Evolutionary conservation across 2,329 filamentous ascomycete genomes (phyloP).

Genomic region (Fonsecaea multimorphosa): DNA sequence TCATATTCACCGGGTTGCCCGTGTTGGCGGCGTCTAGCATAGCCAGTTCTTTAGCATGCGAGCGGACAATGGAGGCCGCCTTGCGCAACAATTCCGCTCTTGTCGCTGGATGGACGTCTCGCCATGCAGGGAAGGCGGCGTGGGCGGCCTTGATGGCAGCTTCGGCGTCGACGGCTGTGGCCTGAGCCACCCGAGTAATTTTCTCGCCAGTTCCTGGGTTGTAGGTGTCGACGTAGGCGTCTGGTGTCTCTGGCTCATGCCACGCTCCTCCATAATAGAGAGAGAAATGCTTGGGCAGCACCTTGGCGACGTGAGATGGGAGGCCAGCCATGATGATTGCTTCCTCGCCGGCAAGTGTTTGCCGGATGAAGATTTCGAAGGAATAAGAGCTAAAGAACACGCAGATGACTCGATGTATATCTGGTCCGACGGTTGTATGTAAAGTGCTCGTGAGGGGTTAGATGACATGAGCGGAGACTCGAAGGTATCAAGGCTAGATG

Average conservation of each 20-base stretch:
- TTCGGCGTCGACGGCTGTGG: slow-evolving; percentile 34
- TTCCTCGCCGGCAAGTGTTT: no score
- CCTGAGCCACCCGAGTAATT: slow-evolving; percentile 36
- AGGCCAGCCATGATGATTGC: not conserved
- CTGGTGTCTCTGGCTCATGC: not conserved
- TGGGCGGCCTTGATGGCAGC: slow-evolving; percentile 38
- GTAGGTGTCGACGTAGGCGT: slow-evolving; percentile 31
- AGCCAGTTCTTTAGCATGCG: slow-evolving; percentile 39
- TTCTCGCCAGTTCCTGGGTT: slow-evolving; percentile 39
- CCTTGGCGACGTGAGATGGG: not conserved
- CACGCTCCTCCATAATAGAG: not conserved
- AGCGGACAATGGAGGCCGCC: slow-evolving; percentile 41
- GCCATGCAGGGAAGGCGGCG: slow-evolving; percentile 39
- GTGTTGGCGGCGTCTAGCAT: slow-evolving; percentile 43
- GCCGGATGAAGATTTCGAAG: no score
- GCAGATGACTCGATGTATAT: no score
- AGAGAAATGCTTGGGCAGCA: not conserved
- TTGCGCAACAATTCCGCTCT: slow-evolving; percentile 39
- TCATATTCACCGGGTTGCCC: slow-evolving; percentile 41
- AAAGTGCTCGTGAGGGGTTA: no score
- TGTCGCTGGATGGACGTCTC: slow-evolving; percentile 34
- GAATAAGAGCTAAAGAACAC: no score
- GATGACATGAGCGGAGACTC: no score
- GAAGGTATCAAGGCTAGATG: no score
- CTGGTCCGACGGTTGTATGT: no score